These are phyloP conservation scores for Colletotrichum australisinense DNA, from an alignment of 2,329 filamentous ascomycete genomes.

Conservation along the genomic window DNA sequence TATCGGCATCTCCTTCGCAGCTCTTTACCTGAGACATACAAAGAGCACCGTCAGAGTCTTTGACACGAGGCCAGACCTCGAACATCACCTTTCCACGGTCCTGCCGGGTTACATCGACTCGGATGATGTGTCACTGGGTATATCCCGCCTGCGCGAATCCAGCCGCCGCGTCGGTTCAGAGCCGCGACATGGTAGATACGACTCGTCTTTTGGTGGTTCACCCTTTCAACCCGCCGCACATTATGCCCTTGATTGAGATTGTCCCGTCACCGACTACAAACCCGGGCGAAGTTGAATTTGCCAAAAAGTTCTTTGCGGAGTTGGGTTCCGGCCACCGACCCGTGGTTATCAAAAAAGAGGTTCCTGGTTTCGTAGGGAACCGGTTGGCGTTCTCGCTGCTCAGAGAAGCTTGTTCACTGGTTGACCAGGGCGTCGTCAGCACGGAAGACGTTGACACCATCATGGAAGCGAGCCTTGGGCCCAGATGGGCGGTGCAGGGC, in stretches of 20 bases:
- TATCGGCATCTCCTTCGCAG: slow-evolving; percentile 67
- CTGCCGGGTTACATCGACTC: slow-evolving; percentile 1
- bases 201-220: slow-evolving; percentile 66
- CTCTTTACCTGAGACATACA: slow-evolving; percentile 60
- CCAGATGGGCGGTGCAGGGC: slow-evolving; percentile 6
- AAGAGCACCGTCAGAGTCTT: slow-evolving; percentile 56
- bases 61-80: slow-evolving; percentile 60
- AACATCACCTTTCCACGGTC: slow-evolving; percentile 45
- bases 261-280: slow-evolving; percentile 51
- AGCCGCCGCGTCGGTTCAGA: slow-evolving; percentile 59
- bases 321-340: slow-evolving; percentile 20
- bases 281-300: not conserved
- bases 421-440: slow-evolving; percentile 5
- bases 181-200: slow-evolving; percentile 36
- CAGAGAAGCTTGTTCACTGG: slow-evolving; percentile 3
- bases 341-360: slow-evolving; percentile 17
- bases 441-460: slow-evolving; percentile 1
- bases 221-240: slow-evolving; percentile 71
- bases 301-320: not conserved
- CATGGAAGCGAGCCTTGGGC: slow-evolving; percentile 3
- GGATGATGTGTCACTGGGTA: not conserved
- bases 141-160: slow-evolving; percentile 45
- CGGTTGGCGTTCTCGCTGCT: slow-evolving; percentile 8
- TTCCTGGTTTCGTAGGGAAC: slow-evolving; percentile 8
- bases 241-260: slow-evolving; percentile 70